Percentiles rank a stretch among this genome's conserved stretches.
phyloP scores from a whole-genome alignment of 2,329 filamentous ascomycete species.

The Didymella sp. region DNA sequence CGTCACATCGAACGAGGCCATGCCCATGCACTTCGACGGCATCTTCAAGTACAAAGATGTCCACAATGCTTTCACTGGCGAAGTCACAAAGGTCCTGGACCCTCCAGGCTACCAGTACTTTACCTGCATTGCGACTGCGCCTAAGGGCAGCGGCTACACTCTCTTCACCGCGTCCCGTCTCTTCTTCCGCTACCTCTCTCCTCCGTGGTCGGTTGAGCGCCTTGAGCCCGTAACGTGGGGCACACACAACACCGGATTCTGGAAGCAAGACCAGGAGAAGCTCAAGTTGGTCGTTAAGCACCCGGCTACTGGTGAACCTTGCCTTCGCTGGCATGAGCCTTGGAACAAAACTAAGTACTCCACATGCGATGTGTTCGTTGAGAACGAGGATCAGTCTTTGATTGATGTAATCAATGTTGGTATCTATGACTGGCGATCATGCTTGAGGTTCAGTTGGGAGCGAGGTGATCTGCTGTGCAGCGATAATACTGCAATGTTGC shows the following conservation, averaged over 20 bases:
- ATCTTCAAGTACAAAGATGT: constrained; percentile 61
- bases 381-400: constrained; percentile 49
- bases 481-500: constrained; percentile 59
- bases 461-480: constrained; percentile 62
- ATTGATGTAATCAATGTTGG: constrained; percentile 52
- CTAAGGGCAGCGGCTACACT: constrained; percentile 61
- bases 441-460: constrained; percentile 61
- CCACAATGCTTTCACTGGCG: constrained; percentile 49
- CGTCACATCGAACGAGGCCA: constrained; percentile 58
- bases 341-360: constrained; percentile 63
- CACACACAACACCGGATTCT: constrained; percentile 16
- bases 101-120: constrained; percentile 60
- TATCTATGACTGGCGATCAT: constrained; percentile 60
- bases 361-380: constrained; percentile 55
- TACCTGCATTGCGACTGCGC: constrained; percentile 56
- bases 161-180: constrained; percentile 62
- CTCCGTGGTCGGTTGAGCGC: constrained; percentile 46
- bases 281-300: constrained; percentile 58
- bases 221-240: constrained; percentile 51
- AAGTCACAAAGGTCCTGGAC: constrained; percentile 47
- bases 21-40: constrained; percentile 65
- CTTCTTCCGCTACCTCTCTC: constrained; percentile 57
- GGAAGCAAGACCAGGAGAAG: constrained; percentile 52
- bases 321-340: constrained; percentile 63
- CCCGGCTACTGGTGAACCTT: constrained; percentile 55